A percentile compares a stretch with the other conserved stretches of the same genome.
Evolutionary conservation across 345 rosid species (phyloP).

Genomic region (Eucalyptus tenuipes): DNA sequence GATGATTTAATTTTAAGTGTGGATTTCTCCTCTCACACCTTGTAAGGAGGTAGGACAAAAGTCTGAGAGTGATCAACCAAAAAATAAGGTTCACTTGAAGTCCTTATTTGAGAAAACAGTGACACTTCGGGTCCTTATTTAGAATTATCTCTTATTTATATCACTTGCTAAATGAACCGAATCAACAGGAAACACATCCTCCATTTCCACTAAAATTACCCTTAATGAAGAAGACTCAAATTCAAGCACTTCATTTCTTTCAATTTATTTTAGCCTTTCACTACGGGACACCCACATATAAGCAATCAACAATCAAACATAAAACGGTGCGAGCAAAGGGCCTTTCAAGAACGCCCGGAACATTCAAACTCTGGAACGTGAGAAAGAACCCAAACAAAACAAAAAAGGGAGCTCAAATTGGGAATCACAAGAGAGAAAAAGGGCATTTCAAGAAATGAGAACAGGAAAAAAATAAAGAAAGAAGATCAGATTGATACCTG

Average conservation of each 20-base stretch:
- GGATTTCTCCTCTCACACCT: no score
- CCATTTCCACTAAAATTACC: not conserved
- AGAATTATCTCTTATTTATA: no score
- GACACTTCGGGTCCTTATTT: accelerated
- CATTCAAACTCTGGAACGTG: not conserved
- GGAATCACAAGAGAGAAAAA: not conserved
- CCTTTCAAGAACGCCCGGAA: not conserved
- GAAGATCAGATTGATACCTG: not conserved
- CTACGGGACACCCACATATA: not conserved
- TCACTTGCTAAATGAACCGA: not conserved
- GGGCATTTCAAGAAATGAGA: not conserved
- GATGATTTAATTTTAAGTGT: no score
- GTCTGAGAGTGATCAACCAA: no score
- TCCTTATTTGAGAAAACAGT: accelerated
- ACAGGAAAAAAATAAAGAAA: not conserved
- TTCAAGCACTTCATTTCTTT: not conserved
- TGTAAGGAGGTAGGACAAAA: no score
- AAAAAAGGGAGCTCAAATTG: not conserved
- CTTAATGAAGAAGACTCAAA: not conserved
- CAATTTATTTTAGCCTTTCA: not conserved
- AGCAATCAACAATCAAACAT: not conserved
- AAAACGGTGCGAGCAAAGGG: not conserved
- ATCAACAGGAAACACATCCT: accelerated
- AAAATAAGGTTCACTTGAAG: no score
- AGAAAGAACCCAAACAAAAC: not conserved